Conservation (phyloP, 805 yeast species). For the Cyberlindnera samutprakarnensis region DNA sequence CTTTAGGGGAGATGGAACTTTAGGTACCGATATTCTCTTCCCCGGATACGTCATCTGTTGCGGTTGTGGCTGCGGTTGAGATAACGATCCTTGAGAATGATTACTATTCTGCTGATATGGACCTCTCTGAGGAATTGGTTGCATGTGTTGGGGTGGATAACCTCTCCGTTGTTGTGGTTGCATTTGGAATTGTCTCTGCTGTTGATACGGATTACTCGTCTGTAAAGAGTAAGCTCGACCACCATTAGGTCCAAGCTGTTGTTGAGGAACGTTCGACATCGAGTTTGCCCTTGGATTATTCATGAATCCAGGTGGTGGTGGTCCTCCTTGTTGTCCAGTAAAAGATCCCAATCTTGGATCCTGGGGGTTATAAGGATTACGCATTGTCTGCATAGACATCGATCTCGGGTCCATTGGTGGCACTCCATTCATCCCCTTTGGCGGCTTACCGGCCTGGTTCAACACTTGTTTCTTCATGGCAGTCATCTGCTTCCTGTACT, state of each 20-base stretch:
- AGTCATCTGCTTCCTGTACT: conserved; percentile 64
- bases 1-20: too few relatives aligned
- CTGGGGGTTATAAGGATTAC: conserved; percentile 16
- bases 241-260: conserved; percentile 4
- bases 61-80: too few relatives aligned
- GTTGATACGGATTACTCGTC: conserved; percentile 12
- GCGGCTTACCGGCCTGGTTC: conserved; percentile 34
- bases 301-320: conserved; percentile 12
- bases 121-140: too few relatives aligned
- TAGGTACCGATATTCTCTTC: conserved; percentile 14
- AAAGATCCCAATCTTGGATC: conserved; percentile 28
- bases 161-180: conserved; percentile 3
- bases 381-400: conserved; percentile 33
- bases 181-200: conserved; percentile 3
- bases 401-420: conserved; percentile 31
- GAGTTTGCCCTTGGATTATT: conserved; percentile 14
- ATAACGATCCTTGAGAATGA: too few relatives aligned
- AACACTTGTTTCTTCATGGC: conserved; percentile 55
- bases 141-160: conserved; percentile 3
- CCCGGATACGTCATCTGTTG: too few relatives aligned
- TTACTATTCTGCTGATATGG: too few relatives aligned
- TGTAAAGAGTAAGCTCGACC: conserved; percentile 18
- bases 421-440: conserved; percentile 2
- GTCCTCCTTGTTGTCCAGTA: conserved; percentile 36
- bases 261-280: conserved; percentile 4